Conservation (phyloP, 1,139 yeast species). For the Candida tunisiensis region DNA sequence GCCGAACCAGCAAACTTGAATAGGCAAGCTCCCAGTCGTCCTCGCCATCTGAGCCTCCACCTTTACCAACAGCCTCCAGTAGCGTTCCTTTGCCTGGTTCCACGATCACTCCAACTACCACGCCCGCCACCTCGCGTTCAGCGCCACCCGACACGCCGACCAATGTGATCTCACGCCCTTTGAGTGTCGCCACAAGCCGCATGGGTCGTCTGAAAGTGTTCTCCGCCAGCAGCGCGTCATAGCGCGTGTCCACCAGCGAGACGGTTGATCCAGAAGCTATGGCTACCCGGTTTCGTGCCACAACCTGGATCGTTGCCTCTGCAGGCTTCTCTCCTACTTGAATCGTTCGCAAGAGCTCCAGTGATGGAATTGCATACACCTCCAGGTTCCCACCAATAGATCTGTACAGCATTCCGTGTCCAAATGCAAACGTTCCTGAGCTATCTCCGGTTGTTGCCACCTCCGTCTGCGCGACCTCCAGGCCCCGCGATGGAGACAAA, state of each 20-base stretch:
- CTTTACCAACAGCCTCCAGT: conserved; percentile 57
- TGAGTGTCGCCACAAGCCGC: conserved; percentile 8
- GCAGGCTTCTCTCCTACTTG: no score
- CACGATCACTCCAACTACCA: conserved; percentile 29
- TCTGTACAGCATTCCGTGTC: no score
- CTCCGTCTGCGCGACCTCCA: no score
- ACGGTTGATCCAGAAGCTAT: no score
- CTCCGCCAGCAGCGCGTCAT: conserved; percentile 23
- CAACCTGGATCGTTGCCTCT: no score
- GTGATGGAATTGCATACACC: no score
- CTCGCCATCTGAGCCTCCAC: conserved; percentile 13
- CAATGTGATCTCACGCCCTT: conserved; percentile 5
- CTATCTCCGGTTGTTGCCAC: no score
- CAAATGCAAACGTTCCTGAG: no score
- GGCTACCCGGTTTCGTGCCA: no score
- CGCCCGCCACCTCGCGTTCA: conserved; percentile 6
- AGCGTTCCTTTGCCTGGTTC: conserved; percentile 58
- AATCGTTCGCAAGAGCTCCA: no score
- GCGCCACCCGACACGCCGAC: conserved; percentile 5
- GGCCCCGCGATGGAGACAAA: no score
- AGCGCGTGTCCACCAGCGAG: conserved; percentile 25
- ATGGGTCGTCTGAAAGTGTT: conserved; percentile 10
- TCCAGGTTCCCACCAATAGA: no score
- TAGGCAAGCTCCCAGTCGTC: conserved; percentile 1
- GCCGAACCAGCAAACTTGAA: conserved; percentile 9